Evolutionary conservation across 2,329 filamentous ascomycete species (phyloP).

Genomic region (Colletotrichum plurivorum): DNA sequence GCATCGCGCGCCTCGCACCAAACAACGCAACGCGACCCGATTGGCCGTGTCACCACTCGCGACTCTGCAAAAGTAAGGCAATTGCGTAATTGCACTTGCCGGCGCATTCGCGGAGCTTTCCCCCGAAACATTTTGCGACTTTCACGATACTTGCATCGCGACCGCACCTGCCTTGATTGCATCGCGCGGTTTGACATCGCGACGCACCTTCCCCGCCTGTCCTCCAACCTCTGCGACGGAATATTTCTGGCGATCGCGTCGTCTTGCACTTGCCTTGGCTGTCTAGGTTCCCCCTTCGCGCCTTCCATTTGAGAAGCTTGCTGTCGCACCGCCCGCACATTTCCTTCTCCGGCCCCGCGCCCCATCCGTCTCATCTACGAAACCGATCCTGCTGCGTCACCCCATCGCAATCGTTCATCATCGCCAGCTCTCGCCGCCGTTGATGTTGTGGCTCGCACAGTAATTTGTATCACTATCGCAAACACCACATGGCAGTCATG

Average conservation of each 20-base stretch:
- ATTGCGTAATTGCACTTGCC: slow-evolving; percentile 16
- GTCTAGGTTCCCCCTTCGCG: neutral
- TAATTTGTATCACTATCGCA: slow-evolving; percentile 46
- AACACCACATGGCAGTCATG: slow-evolving; percentile 66
- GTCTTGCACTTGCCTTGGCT: neutral
- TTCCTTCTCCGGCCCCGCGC: neutral
- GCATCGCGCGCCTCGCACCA: slow-evolving; percentile 14
- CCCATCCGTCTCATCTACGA: neutral
- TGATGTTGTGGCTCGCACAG: slow-evolving; percentile 54
- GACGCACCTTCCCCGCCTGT: slow-evolving; percentile 20
- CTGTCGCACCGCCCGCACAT: neutral
- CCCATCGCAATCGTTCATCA: neutral
- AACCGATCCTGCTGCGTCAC: too few relatives aligned
- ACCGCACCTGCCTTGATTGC: slow-evolving; percentile 3
- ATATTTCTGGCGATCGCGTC: slow-evolving; percentile 12
- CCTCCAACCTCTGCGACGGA: slow-evolving; percentile 10
- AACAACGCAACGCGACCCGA: slow-evolving; percentile 22
- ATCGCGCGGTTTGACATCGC: slow-evolving; percentile 13
- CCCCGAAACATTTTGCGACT: slow-evolving; percentile 4
- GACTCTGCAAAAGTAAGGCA: slow-evolving; percentile 1
- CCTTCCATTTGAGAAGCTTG: neutral
- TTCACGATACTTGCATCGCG: slow-evolving; percentile 7
- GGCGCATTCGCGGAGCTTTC: slow-evolving; percentile 14
- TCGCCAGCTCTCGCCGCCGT: slow-evolving; percentile 41
- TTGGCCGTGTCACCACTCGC: slow-evolving; percentile 23